Conservation (phyloP, 2,329 filamentous ascomycete species). For the Dothideomycetidae sp. region DNA sequence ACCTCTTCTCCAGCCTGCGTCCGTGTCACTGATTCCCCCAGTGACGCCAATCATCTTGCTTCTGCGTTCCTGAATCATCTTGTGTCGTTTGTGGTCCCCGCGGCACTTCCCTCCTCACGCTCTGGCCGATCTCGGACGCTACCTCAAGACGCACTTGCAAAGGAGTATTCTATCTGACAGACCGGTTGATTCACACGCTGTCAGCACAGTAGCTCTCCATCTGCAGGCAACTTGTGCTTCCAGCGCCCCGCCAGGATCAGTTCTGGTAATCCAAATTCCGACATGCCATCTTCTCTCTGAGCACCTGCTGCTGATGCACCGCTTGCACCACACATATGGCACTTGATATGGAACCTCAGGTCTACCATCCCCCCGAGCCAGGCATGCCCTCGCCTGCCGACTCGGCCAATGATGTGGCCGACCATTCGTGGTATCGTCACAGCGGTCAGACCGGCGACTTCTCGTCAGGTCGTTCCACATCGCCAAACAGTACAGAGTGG, state of each 20-base stretch:
- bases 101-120: too few relatives aligned
- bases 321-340: background rate
- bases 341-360: slow-evolving; percentile 5
- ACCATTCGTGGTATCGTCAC: slow-evolving; percentile 9
- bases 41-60: too few relatives aligned
- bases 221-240: background rate
- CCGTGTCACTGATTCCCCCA: too few relatives aligned
- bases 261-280: too few relatives aligned
- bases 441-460: slow-evolving; percentile 6
- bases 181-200: background rate
- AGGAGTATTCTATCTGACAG: background rate
- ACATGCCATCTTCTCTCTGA: too few relatives aligned
- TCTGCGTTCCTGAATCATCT: too few relatives aligned
- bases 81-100: too few relatives aligned
- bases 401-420: slow-evolving; percentile 3
- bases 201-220: background rate
- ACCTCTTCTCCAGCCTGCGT: background rate
- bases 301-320: background rate
- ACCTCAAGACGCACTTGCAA: background rate
- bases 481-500: slow-evolving; percentile 2
- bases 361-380: slow-evolving; percentile 5
- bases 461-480: slow-evolving; percentile 7
- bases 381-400: slow-evolving; percentile 4
- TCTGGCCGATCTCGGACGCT: too few relatives aligned
- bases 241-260: too few relatives aligned